phyloP scores from a whole-genome alignment of 2,329 filamentous ascomycete genomes.

The Aureobasidium mangrovei region DNA sequence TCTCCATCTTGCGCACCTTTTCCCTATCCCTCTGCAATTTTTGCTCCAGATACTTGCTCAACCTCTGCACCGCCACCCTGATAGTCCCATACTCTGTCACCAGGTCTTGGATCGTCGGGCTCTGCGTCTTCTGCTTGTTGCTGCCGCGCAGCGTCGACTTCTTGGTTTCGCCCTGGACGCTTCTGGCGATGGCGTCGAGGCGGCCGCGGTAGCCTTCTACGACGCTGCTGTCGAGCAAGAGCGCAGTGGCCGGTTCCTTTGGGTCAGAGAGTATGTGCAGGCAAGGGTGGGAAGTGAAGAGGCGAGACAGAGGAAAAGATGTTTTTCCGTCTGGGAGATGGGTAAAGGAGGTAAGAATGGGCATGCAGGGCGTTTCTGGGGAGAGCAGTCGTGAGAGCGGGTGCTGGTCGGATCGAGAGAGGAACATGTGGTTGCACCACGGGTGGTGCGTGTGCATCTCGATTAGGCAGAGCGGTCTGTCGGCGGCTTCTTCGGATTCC shows the following conservation, averaged over 20 bases:
- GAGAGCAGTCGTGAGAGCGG: neutral
- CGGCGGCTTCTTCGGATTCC: neutral
- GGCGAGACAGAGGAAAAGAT: neutral
- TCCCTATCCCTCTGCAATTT: neutral
- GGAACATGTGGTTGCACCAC: constrained; percentile 8
- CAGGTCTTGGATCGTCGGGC: neutral
- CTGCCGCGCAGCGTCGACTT: neutral
- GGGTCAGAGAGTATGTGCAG: neutral
- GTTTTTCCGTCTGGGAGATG: neutral
- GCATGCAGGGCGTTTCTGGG: neutral
- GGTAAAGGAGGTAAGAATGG: neutral
- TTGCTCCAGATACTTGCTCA: neutral
- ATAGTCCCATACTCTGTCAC: neutral
- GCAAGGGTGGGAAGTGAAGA: neutral
- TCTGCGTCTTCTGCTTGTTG: neutral
- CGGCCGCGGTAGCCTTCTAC: neutral
- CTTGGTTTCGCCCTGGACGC: neutral
- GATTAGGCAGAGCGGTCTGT: neutral
- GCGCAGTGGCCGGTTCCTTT: neutral
- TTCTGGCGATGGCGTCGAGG: neutral
- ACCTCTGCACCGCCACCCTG: neutral
- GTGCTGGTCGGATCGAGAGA: neutral
- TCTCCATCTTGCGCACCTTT: neutral
- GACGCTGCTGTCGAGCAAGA: neutral
- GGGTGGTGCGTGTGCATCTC: neutral